phyloP scores from a whole-genome alignment of 352 stramenopile species.

The Phytophthora hibernalis region DNA sequence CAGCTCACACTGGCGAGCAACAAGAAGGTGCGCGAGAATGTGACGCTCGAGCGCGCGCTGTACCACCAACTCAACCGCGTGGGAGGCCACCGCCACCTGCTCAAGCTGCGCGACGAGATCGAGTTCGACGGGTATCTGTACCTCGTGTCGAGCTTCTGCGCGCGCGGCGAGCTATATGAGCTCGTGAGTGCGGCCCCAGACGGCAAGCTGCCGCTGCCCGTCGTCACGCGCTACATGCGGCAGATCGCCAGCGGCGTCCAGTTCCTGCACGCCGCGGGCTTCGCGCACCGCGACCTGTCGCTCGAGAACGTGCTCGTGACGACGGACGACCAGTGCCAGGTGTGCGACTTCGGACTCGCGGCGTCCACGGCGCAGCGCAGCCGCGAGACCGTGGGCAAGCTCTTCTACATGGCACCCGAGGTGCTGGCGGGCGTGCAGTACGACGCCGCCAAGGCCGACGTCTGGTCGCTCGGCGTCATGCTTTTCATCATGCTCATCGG shows the following conservation, averaged over 20 bases:
- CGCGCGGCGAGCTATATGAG: conserved; percentile 81
- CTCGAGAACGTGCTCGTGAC: conserved; percentile 88
- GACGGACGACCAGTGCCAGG: conserved; percentile 72
- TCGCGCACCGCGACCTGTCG: conserved; percentile 84
- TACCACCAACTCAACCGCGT: conserved; percentile 70
- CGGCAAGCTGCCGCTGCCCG: conserved; percentile 54
- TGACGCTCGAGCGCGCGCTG: conserved; percentile 76
- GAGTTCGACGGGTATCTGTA: conserved; percentile 84
- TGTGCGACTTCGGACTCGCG: conserved; percentile 85
- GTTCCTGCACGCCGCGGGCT: conserved; percentile 79
- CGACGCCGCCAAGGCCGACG: conserved; percentile 78
- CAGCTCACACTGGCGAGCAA: conserved; percentile 68
- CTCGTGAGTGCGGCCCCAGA: conserved; percentile 63
- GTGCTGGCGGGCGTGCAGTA: conserved; percentile 71
- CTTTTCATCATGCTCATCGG: conserved; percentile 86
- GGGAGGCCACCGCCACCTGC: conserved; percentile 69
- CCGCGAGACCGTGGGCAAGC: conserved; percentile 79
- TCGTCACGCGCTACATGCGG: conserved; percentile 60
- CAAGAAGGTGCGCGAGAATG: conserved; percentile 84
- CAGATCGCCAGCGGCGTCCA: conserved; percentile 78
- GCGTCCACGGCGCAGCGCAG: conserved; percentile 49
- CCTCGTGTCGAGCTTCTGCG: conserved; percentile 81
- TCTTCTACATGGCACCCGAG: conserved; percentile 89
- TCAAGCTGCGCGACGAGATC: conserved; percentile 78
- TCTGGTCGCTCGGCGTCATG: conserved; percentile 90